Evolutionary conservation across 2,329 filamentous ascomycete genomes (phyloP), one percentile per base, ranked within the genome.

Genomic region (Diplodia seriata): DNA sequence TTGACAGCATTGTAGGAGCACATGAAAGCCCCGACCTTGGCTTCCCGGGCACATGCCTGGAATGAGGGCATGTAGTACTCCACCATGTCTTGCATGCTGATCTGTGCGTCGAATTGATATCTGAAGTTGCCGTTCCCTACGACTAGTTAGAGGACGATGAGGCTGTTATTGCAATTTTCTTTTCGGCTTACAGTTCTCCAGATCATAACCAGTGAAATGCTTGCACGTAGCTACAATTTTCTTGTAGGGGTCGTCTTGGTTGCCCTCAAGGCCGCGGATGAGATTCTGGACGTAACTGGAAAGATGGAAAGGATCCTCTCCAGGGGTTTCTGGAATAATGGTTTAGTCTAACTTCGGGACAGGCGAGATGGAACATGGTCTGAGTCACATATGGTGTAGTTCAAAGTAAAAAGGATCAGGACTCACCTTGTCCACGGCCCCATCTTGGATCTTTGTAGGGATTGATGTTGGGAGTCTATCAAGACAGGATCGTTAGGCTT

Each of bases 11-110:
- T 90, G 40, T 87, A 88, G 18, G 81, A 54, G 84, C 86, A 75
- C 89, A 90, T 74, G 83, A 83, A 79, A 1, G 73, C 72, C 5
- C 80, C 81, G 23, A 82, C 81, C 49, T 81, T 80, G 0, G 79
- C 78, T 68, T 82, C 81, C 68, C 81, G 71, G 1, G 80, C 80
- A 64, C 81, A 82, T 36, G 73, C 83, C 72, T 89, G 81, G 78
- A 91, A 91, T 0, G 88, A 84, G 1, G 86, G 88, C 50, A 90
- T 81, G 73, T 90, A 91, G 77, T 91, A 91, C 72, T 91, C 89
- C 0, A 85, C 82, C 4, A 91, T 78, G 69, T 92, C 89, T 71
- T 91, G 89, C 59, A 82, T 78, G 11, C 82, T 80, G 68, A 89
- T 85, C 14, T 83, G 78, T 6, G 87, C 83, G 73, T 90, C 81